phyloP scores from a whole-genome alignment of 352 stramenopile species.

The Phytopythium litorale region DNA sequence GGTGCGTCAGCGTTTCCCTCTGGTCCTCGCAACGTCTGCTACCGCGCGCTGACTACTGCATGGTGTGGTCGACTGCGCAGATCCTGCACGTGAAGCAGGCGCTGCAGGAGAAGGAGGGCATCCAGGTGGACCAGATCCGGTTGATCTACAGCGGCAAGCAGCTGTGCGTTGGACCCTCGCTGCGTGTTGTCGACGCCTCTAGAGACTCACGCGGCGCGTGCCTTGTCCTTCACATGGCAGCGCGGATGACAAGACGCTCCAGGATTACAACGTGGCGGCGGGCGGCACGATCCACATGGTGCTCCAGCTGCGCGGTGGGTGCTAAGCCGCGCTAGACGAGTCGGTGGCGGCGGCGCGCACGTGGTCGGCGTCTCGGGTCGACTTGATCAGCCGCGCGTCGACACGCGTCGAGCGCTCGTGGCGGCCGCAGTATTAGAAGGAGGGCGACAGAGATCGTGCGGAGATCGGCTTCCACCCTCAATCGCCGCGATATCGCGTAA shows the following conservation, averaged over 20 bases:
- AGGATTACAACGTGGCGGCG: conserved; percentile 96
- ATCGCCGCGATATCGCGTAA: neutral
- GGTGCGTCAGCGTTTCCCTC: conserved; percentile 20
- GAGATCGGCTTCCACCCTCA: neutral
- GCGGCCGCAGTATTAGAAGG: too few species aligned
- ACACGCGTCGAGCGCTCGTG: neutral
- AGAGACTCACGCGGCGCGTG: conserved; percentile 1
- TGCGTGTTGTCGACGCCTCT: neutral
- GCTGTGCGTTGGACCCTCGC: conserved; percentile 47
- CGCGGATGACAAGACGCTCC: conserved; percentile 95
- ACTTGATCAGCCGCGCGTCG: neutral
- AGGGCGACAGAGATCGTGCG: neutral
- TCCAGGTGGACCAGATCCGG: conserved; percentile 86
- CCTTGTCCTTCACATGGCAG: conserved; percentile 23
- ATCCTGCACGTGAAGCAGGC: conserved; percentile 97
- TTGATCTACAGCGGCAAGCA: conserved; percentile 99
- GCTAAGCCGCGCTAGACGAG: conserved; percentile 22
- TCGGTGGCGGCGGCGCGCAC: neutral
- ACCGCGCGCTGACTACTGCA: neutral
- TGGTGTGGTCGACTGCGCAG: conserved; percentile 19
- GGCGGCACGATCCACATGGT: conserved; percentile 99
- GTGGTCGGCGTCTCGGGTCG: too few species aligned
- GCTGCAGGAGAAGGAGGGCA: conserved; percentile 98
- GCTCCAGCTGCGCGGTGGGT: conserved; percentile 94
- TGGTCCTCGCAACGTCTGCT: neutral